Percentiles rank a stretch among this genome's conserved stretches.
phyloP scores from a whole-genome alignment of 2,329 filamentous ascomycete species.

The Xylaria sp. region DNA sequence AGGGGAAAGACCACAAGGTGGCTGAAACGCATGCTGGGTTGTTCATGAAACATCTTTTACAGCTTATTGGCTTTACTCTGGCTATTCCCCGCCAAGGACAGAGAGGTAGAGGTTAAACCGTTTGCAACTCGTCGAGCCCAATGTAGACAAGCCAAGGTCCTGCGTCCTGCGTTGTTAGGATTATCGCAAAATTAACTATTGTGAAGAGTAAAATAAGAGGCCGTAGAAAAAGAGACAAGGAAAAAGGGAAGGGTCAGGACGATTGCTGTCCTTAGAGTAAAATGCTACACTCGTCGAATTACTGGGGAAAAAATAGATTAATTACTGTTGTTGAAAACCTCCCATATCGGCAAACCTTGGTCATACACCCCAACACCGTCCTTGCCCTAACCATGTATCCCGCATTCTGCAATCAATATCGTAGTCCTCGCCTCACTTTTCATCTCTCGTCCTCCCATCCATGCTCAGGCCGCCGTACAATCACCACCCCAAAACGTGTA shows the following conservation, averaged over 20 bases:
- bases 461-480: neutral
- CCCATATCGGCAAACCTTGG: constrained; percentile 29
- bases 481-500: constrained; percentile 1
- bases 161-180: neutral
- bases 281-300: constrained; percentile 22
- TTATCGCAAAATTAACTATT: too few species aligned
- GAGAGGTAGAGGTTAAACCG: neutral
- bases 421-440: constrained; percentile 19
- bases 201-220: neutral
- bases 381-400: constrained; percentile 24
- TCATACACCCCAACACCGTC: constrained; percentile 36
- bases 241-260: neutral
- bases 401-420: constrained; percentile 21
- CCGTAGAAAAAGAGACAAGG: neutral
- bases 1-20: too few species aligned
- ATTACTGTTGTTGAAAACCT: constrained; percentile 24
- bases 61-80: too few species aligned
- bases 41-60: too few species aligned
- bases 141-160: neutral
- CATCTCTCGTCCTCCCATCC: neutral
- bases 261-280: constrained; percentile 4
- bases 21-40: too few species aligned
- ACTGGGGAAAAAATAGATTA: constrained; percentile 29
- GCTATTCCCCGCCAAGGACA: neutral
- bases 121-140: neutral